A percentile compares a stretch with the other conserved stretches of the same genome.
These are phyloP conservation scores for Aspergillus neotritici DNA, from an alignment of 2,329 filamentous ascomycete genomes.

Conservation along the genomic window DNA sequence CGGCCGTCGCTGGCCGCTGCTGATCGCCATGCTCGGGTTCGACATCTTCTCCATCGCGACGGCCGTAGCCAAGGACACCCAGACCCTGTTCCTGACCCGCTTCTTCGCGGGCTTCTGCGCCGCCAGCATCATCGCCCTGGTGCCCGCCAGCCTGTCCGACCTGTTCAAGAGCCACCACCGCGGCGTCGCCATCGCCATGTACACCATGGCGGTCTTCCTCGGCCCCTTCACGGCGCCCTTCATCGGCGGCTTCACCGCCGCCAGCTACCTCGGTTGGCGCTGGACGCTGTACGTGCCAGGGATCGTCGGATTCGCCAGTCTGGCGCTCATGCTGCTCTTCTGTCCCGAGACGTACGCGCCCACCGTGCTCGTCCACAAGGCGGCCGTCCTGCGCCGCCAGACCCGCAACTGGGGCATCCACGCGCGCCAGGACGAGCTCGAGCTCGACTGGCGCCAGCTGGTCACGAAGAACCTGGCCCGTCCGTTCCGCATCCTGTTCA, in stretches of 20 bases:
- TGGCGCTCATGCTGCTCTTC: conserved; percentile 33
- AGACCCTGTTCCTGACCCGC: conserved; percentile 35
- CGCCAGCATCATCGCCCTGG: conserved; percentile 36
- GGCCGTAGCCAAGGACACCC: conserved; percentile 36
- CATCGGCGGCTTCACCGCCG: conserved; percentile 45
- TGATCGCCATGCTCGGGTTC: conserved; percentile 37
- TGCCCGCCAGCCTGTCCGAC: conserved; percentile 40
- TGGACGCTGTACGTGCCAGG: conserved; percentile 47
- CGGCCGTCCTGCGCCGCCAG: conserved; percentile 15
- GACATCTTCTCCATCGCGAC: conserved; percentile 42
- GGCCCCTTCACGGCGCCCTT: conserved; percentile 45
- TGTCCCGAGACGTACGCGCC: conserved; percentile 51
- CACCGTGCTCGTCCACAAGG: conserved; percentile 14
- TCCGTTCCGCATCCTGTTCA: conserved; percentile 17
- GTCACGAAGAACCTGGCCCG: conserved; percentile 18
- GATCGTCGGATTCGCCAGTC: conserved; percentile 47
- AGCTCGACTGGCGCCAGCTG: conserved; percentile 15
- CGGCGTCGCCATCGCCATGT: conserved; percentile 40
- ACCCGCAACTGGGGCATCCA: conserved; percentile 20
- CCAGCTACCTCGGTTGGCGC: conserved; percentile 43
- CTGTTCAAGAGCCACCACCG: conserved; percentile 44
- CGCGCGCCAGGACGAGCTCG: conserved; percentile 17
- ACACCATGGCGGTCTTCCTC: conserved; percentile 43
- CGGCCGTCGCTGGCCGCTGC: conserved; percentile 49
- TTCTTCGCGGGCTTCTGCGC: conserved; percentile 44